phyloP scores from a whole-genome alignment of 2,329 filamentous ascomycete species.

The Xylariaceae sp. region DNA sequence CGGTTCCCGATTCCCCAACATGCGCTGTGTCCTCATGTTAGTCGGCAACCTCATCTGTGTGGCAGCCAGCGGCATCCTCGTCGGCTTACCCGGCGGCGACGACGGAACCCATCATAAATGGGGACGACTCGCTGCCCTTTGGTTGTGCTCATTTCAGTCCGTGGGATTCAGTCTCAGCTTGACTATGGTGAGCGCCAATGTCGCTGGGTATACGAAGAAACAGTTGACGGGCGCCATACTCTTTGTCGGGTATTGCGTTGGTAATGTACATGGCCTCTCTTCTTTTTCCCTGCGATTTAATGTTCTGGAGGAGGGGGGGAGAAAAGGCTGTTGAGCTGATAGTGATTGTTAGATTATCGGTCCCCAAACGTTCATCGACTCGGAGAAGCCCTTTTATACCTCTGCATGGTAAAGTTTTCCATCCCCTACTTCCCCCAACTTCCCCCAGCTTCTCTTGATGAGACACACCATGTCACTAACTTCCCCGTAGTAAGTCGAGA shows the following conservation, averaged over 20 bases:
- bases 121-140: constrained; percentile 52
- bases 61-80: constrained; percentile 45
- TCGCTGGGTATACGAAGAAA: constrained; percentile 34
- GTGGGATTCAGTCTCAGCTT: constrained; percentile 32
- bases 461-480: neutral
- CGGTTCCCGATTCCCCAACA: constrained; percentile 44
- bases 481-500: constrained; percentile 7
- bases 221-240: constrained; percentile 32
- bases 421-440: no score
- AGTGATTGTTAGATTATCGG: constrained; percentile 16
- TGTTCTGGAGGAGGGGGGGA: neutral
- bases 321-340: neutral
- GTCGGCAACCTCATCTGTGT: constrained; percentile 51
- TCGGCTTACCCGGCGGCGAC: constrained; percentile 40
- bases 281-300: neutral
- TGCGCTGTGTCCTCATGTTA: constrained; percentile 50
- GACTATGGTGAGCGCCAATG: constrained; percentile 33
- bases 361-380: constrained; percentile 35
- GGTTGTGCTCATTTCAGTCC: constrained; percentile 39
- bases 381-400: constrained; percentile 44
- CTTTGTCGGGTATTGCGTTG: constrained; percentile 32
- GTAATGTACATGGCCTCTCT: constrained; percentile 12
- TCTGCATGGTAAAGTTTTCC: constrained; percentile 32
- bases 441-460: no score
- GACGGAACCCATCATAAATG: constrained; percentile 42